A percentile compares a stretch with the other conserved stretches of the same genome.
Conservation (phyloP, 1,284 basidiomycete genomes). For the Fomitopsis pinicola region DNA sequence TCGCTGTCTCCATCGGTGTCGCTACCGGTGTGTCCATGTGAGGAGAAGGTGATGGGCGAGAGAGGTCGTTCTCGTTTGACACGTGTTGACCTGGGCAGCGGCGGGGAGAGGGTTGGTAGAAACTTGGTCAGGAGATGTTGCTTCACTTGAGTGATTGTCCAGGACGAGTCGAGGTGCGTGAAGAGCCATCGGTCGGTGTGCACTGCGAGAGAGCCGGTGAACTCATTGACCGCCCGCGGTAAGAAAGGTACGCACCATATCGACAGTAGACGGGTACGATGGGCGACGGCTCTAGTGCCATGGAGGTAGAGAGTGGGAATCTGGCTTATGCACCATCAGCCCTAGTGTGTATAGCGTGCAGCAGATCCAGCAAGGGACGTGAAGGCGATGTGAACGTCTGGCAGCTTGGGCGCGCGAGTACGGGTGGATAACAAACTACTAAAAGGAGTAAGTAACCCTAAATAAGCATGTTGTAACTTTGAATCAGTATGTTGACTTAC, state of each 20-base stretch:
- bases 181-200: conserved; percentile 70
- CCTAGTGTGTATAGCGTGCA: not conserved
- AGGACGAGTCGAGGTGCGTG: conserved; percentile 53
- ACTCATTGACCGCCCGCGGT: not conserved
- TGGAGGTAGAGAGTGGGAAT: not conserved
- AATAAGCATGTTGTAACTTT: too few species aligned
- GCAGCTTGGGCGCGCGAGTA: too few species aligned
- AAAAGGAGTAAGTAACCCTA: too few species aligned
- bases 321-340: not conserved
- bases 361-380: not conserved
- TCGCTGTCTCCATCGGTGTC: not conserved
- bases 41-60: conserved; percentile 43
- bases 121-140: conserved; percentile 57
- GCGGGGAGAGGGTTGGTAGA: conserved; percentile 26
- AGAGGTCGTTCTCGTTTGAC: not conserved
- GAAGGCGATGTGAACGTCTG: not conserved
- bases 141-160: conserved; percentile 59
- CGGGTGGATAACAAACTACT: too few species aligned
- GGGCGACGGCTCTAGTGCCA: not conserved
- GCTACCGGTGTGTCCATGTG: conserved; percentile 32
- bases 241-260: conserved; percentile 38
- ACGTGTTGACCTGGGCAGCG: conserved; percentile 23
- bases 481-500: too few species aligned
- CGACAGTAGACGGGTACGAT: conserved; percentile 42
- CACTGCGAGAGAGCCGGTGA: conserved; percentile 34